phyloP scores from a whole-genome alignment of 805 yeast species.

The Blastobotrys americana region DNA sequence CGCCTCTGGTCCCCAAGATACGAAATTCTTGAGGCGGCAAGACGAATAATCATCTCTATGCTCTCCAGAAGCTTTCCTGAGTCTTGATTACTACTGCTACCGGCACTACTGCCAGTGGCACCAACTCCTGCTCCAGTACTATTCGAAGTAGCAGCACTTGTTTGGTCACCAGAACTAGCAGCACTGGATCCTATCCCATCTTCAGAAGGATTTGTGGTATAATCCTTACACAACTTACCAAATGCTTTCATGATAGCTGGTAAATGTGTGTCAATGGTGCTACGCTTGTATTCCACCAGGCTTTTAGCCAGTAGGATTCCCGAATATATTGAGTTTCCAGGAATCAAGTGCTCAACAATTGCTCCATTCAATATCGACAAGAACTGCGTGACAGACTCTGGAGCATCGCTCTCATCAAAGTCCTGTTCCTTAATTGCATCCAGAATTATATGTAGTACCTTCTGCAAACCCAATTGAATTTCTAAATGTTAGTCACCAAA shows the following conservation, averaged over 20 bases:
- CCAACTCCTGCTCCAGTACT: slow-evolving; percentile 2
- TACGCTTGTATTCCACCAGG: slow-evolving; percentile 65
- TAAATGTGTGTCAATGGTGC: slow-evolving; percentile 64
- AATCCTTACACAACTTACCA: slow-evolving; percentile 84
- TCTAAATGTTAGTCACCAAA: neutral
- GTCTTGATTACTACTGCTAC: slow-evolving; percentile 22
- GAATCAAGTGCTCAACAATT: slow-evolving; percentile 68
- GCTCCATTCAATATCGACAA: slow-evolving; percentile 54
- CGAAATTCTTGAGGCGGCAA: slow-evolving; percentile 74
- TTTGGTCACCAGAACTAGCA: slow-evolving; percentile 18
- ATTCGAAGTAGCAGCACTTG: slow-evolving; percentile 20
- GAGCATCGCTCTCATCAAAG: slow-evolving; percentile 43
- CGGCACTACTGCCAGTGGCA: slow-evolving; percentile 15
- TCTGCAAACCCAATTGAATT: slow-evolving; percentile 66
- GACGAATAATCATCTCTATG: slow-evolving; percentile 65
- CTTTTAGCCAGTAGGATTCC: slow-evolving; percentile 64
- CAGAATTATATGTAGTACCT: slow-evolving; percentile 63
- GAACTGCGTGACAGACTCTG: slow-evolving; percentile 58
- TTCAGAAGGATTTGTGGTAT: slow-evolving; percentile 34
- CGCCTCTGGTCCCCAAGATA: slow-evolving; percentile 91
- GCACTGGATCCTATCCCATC: slow-evolving; percentile 19
- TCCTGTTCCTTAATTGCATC: slow-evolving; percentile 51
- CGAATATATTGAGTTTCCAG: slow-evolving; percentile 74
- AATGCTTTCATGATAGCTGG: slow-evolving; percentile 79
- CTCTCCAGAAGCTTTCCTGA: slow-evolving; percentile 72